A percentile compares a stretch with the other conserved stretches of the same genome.
These are phyloP conservation scores for Annulohypoxylon stygium DNA, from an alignment of 495 filamentous ascomycete species.

Conservation along the genomic window DNA sequence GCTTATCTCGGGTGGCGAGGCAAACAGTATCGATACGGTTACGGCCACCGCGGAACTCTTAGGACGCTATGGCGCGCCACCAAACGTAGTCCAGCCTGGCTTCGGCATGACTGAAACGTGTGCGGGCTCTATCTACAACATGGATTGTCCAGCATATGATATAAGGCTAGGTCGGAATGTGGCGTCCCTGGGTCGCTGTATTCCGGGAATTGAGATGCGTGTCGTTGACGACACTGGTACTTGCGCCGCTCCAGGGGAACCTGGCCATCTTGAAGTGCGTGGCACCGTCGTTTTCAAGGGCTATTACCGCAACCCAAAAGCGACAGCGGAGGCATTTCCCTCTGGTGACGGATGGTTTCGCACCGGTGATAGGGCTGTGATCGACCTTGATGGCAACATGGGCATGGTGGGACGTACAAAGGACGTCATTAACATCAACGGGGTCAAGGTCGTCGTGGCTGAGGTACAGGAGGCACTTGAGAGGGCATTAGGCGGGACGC, in stretches of 20 bases:
- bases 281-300: slow-evolving; percentile 67
- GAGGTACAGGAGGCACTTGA: slow-evolving; percentile 62
- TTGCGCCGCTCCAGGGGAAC: neutral
- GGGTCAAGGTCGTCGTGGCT: slow-evolving; percentile 60
- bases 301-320: slow-evolving; percentile 70
- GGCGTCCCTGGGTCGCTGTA: slow-evolving; percentile 54
- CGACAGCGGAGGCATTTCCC: slow-evolving; percentile 68
- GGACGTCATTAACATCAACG: slow-evolving; percentile 71
- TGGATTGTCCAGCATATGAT: slow-evolving; percentile 43
- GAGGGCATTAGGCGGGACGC: slow-evolving; percentile 49
- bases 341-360: slow-evolving; percentile 73
- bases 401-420: slow-evolving; percentile 68
- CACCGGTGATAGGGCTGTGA: slow-evolving; percentile 70
- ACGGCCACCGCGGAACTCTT: no score
- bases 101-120: slow-evolving; percentile 73
- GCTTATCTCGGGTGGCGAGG: slow-evolving; percentile 46
- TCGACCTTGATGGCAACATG: slow-evolving; percentile 65
- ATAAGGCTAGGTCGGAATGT: no score
- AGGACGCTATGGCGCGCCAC: slow-evolving; percentile 48
- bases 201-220: slow-evolving; percentile 54
- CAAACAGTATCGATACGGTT: slow-evolving; percentile 20
- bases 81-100: slow-evolving; percentile 58
- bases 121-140: slow-evolving; percentile 60
- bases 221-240: neutral
- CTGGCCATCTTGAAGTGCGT: slow-evolving; percentile 46